Evolutionary conservation across 225 moss, liverwort and hornwort species (phyloP).

Genomic region (Neckera pumila): DNA sequence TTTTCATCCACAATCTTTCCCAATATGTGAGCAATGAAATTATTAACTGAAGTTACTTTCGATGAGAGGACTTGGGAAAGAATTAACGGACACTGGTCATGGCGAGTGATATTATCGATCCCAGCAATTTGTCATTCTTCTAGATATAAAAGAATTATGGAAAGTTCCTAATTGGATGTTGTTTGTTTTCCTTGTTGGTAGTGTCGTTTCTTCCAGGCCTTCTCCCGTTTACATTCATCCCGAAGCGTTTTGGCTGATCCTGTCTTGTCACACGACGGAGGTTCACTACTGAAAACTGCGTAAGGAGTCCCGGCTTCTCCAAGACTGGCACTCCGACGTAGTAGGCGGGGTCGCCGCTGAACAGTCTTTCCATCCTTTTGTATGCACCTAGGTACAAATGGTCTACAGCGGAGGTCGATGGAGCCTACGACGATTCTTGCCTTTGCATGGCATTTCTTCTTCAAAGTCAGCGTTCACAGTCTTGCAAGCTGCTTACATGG

Average conservation of each 20-base stretch:
- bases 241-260: conserved; percentile 61
- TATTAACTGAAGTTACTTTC: not conserved
- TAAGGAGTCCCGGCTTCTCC: not conserved
- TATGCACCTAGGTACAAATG: not conserved
- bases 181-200: not conserved
- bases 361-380: not conserved
- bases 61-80: not conserved
- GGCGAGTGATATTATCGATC: not conserved
- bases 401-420: not conserved
- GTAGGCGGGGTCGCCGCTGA: not conserved
- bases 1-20: not conserved
- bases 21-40: not conserved
- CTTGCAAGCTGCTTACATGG: not conserved
- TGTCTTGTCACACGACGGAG: conserved; percentile 14
- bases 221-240: conserved; percentile 51
- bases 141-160: not conserved
- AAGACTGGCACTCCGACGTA: not conserved
- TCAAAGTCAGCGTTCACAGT: not conserved
- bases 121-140: not conserved
- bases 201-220: conserved; percentile 66
- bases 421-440: not conserved
- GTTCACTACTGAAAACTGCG: conserved; percentile 22
- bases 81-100: not conserved
- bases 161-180: not conserved
- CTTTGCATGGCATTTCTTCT: not conserved